A percentile compares a stretch with the other conserved stretches of the same genome.
Conservation (phyloP, 163 green algal species). For the Chlamydomonas reinhardtii region DNA sequence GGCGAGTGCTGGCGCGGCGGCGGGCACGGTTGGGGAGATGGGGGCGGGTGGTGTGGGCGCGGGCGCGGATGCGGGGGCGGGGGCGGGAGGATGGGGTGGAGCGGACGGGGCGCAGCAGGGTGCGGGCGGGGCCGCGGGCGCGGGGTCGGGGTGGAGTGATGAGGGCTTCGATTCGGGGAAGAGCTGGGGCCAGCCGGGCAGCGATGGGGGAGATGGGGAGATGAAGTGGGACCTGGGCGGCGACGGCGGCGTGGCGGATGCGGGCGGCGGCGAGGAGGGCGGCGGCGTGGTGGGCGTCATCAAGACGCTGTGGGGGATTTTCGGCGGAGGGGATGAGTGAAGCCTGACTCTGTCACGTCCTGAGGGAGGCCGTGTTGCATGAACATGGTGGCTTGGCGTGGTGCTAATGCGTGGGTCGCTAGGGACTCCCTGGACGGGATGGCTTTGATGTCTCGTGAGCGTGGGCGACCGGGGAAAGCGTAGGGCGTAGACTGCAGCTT, state of each 20-base stretch:
- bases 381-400: too few relatives aligned
- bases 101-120: not conserved
- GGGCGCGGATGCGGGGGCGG: conserved; percentile 9
- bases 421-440: too few relatives aligned
- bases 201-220: conserved; percentile 34
- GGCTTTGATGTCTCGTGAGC: too few relatives aligned
- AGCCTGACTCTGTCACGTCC: too few relatives aligned
- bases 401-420: too few relatives aligned
- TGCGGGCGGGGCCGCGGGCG: not conserved
- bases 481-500: too few relatives aligned
- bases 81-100: not conserved
- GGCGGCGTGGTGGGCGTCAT: not conserved
- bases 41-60: conserved; percentile 4
- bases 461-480: too few relatives aligned
- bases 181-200: not conserved
- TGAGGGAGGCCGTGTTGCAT: too few relatives aligned
- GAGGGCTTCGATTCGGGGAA: conserved; percentile 21
- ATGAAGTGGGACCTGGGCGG: conserved; percentile 58
- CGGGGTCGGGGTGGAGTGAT: not conserved
- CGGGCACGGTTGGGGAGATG: not conserved
- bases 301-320: conserved; percentile 41
- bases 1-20: not conserved
- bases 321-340: conserved; percentile 36
- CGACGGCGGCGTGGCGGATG: not conserved
- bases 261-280: not conserved